Evolutionary conservation across 2,329 filamentous ascomycete species (phyloP).

Genomic region (Fusarium longipes): DNA sequence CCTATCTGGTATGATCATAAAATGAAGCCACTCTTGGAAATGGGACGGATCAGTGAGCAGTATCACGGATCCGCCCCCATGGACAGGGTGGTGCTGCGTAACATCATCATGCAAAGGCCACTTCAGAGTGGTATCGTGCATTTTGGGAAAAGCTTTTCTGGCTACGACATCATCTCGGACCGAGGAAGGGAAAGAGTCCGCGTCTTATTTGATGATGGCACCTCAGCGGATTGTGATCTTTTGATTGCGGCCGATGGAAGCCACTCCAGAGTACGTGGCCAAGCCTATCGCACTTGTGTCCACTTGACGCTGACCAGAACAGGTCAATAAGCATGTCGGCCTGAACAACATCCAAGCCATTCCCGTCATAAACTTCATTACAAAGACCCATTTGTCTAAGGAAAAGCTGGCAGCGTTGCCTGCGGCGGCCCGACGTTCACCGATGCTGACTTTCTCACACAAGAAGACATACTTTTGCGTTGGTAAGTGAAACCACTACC

Average conservation of each 20-base stretch:
- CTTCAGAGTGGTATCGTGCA: neutral
- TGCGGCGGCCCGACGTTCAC: neutral
- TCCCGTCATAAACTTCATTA: neutral
- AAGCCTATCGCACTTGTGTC: neutral
- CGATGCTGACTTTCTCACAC: neutral
- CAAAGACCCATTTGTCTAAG: neutral
- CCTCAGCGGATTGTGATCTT: neutral
- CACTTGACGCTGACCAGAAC: neutral
- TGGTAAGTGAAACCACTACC: neutral
- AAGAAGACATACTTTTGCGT: neutral
- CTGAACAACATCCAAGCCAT: neutral
- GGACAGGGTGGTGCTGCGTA: neutral
- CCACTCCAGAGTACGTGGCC: neutral
- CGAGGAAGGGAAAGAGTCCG: neutral
- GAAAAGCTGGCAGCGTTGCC: neutral
- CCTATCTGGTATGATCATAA: neutral
- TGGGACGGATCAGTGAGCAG: neutral
- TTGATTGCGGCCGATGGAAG: neutral
- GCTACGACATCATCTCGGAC: neutral
- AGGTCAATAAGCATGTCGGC: neutral
- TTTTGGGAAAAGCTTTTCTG: neutral
- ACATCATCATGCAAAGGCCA: neutral
- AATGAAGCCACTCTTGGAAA: neutral
- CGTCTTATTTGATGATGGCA: neutral
- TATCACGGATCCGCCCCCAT: neutral